These are phyloP conservation scores for Blastomyces percursus DNA, from an alignment of 2,329 filamentous ascomycete genomes.

Conservation along the genomic window DNA sequence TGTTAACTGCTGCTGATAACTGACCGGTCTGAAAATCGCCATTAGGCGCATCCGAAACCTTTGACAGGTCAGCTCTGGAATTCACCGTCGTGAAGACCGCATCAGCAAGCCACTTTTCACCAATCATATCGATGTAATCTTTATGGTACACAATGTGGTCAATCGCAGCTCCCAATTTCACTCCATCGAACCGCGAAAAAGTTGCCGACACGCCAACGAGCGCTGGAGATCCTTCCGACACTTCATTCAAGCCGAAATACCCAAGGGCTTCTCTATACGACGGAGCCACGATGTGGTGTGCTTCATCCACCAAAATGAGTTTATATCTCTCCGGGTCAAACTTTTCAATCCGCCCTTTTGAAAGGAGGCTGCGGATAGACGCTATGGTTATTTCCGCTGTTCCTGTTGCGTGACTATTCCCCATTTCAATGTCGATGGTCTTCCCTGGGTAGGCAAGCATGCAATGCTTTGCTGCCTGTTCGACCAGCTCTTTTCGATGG, in stretches of 20 bases:
- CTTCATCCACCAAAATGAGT: slow-evolving; percentile 86
- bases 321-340: slow-evolving; percentile 75
- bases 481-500: slow-evolving; percentile 83
- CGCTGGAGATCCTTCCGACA: slow-evolving; percentile 44
- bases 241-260: slow-evolving; percentile 62
- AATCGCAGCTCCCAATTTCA: slow-evolving; percentile 71
- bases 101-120: slow-evolving; percentile 81
- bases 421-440: slow-evolving; percentile 86
- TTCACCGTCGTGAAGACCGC: slow-evolving; percentile 91
- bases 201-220: slow-evolving; percentile 86
- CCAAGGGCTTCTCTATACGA: slow-evolving; percentile 63
- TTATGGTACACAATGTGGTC: slow-evolving; percentile 96
- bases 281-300: slow-evolving; percentile 85
- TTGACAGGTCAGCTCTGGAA: slow-evolving; percentile 67
- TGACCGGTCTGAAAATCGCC: slow-evolving; percentile 72
- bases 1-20: slow-evolving; percentile 78
- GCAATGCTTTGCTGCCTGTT: slow-evolving; percentile 86
- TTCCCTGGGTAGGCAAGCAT: slow-evolving; percentile 66
- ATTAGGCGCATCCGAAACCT: slow-evolving; percentile 50
- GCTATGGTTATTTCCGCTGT: slow-evolving; percentile 86
- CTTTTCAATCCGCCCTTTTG: slow-evolving; percentile 64
- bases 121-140: slow-evolving; percentile 69
- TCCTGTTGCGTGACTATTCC: slow-evolving; percentile 61
- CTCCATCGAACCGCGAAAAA: slow-evolving; percentile 68
- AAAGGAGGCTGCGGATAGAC: slow-evolving; percentile 74